These are phyloP conservation scores for Pseudohyphozyma bogoriensis DNA, from an alignment of 768 basidiomycete species.

Conservation along the genomic window DNA sequence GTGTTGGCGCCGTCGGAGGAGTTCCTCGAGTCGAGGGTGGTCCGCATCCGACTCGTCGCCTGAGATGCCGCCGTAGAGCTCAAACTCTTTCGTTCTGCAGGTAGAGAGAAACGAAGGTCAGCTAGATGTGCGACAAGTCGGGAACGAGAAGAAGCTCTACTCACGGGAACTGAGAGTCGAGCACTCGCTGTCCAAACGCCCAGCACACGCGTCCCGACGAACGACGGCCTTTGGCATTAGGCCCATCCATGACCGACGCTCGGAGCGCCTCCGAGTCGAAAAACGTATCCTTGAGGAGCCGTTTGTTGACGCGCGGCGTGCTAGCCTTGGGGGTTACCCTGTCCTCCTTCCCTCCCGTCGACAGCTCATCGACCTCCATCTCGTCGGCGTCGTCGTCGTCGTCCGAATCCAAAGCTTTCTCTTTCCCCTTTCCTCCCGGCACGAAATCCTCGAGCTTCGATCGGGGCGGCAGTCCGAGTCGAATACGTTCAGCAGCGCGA, in stretches of 20 bases:
- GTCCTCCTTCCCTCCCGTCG: background rate
- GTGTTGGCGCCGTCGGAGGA: background rate
- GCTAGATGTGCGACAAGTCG: no score
- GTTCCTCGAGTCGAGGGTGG: background rate
- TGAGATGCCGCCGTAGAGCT: constrained; percentile 9
- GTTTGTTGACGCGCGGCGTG: background rate
- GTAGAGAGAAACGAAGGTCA: no score
- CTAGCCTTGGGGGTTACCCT: background rate
- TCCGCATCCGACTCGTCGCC: background rate
- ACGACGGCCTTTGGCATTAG: background rate
- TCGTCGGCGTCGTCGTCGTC: background rate
- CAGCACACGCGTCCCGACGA: constrained; percentile 12
- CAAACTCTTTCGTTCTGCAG: constrained; percentile 8
- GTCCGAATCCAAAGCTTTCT: background rate
- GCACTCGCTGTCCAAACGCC: constrained; percentile 19
- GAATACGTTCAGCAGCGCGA: constrained; percentile 2
- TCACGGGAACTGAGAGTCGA: no score
- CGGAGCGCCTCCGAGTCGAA: constrained; percentile 15
- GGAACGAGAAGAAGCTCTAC: no score
- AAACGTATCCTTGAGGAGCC: constrained; percentile 18
- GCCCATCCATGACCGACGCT: constrained; percentile 10
- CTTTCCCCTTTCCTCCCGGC: background rate
- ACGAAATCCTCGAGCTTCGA: background rate
- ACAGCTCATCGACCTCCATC: background rate
- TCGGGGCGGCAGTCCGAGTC: constrained; percentile 1